These are phyloP conservation scores for Ilyonectria destructans DNA, from an alignment of 2,329 filamentous ascomycete genomes.

Conservation along the genomic window DNA sequence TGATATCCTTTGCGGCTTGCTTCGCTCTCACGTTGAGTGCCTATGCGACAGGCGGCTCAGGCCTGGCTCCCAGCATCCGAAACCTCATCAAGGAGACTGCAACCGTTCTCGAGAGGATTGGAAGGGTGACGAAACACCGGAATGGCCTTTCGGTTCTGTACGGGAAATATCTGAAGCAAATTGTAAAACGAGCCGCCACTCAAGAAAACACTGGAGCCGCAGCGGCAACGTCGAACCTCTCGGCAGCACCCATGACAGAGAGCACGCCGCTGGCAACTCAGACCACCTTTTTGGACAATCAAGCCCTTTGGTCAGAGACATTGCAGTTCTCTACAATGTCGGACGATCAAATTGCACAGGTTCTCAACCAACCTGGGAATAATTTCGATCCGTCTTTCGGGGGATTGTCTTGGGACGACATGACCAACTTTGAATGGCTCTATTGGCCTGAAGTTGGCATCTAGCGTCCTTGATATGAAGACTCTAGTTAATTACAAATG, in stretches of 20 bases:
- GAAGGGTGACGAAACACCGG: slow-evolving; percentile 75
- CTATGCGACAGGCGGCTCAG: slow-evolving; percentile 70
- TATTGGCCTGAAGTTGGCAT: slow-evolving; percentile 66
- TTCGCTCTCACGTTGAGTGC: slow-evolving; percentile 78
- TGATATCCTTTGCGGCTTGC: slow-evolving; percentile 83
- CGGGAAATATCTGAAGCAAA: slow-evolving; percentile 62
- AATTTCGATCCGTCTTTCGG: slow-evolving; percentile 71
- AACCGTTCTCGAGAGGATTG: slow-evolving; percentile 79
- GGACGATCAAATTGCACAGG: slow-evolving; percentile 77
- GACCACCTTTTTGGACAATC: slow-evolving; percentile 49
- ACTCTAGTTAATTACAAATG: not conserved
- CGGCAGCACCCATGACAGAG: slow-evolving; percentile 36
- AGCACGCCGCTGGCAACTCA: slow-evolving; percentile 43
- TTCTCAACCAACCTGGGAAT: slow-evolving; percentile 75
- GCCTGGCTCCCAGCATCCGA: slow-evolving; percentile 75
- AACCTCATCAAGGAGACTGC: slow-evolving; percentile 79
- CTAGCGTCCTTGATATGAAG: slow-evolving; percentile 22
- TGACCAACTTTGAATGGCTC: slow-evolving; percentile 72
- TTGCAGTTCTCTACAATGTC: slow-evolving; percentile 80
- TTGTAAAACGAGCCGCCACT: slow-evolving; percentile 58
- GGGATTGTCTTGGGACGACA: slow-evolving; percentile 73
- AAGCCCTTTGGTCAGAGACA: slow-evolving; percentile 63
- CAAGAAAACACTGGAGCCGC: slow-evolving; percentile 37
- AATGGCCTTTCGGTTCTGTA: slow-evolving; percentile 75
- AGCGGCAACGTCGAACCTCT: slow-evolving; percentile 29